Evolutionary conservation across 345 rosid species (phyloP).

Genomic region (Linum usitatissimum): DNA sequence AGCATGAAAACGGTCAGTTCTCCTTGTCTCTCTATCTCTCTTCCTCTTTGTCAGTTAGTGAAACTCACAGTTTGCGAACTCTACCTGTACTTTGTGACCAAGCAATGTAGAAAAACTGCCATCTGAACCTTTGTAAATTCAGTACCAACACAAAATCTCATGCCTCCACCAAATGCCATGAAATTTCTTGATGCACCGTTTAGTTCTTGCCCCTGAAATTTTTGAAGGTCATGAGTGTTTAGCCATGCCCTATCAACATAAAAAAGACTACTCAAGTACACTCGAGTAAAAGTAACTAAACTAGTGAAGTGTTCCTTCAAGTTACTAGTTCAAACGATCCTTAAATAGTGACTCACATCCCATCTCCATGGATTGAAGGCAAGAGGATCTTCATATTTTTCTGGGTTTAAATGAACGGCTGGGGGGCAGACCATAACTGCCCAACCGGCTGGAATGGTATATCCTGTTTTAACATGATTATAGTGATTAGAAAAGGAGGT

Average conservation of each 20-base stretch:
- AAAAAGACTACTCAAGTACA: neutral
- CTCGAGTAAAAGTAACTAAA: neutral
- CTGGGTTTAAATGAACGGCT: conserved; percentile 76
- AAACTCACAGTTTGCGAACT: conserved; percentile 2
- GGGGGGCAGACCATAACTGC: conserved; percentile 90
- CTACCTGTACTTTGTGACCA: conserved; percentile 82
- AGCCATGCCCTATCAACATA: conserved; percentile 3
- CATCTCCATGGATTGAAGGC: conserved; percentile 83
- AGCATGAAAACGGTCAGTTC: conserved; percentile 8
- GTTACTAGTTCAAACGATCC: conserved; percentile 7
- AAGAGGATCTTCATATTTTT: conserved; percentile 57
- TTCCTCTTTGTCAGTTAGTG: neutral
- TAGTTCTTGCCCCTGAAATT: conserved; percentile 42
- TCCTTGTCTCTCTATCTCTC: neutral
- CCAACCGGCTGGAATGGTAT: conserved; percentile 92
- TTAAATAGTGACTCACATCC: conserved; percentile 42
- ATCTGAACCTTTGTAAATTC: conserved; percentile 83
- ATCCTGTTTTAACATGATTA: conserved; percentile 38
- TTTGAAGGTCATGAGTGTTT: too few relatives aligned
- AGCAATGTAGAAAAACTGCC: conserved; percentile 74
- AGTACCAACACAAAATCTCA: conserved; percentile 93
- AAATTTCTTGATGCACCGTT: conserved; percentile 59
- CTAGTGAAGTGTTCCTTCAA: neutral
- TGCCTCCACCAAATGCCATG: conserved; percentile 96
- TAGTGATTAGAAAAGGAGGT: neutral